Conservation (phyloP, 2,329 filamentous ascomycete species). For the Daldinia sp. region DNA sequence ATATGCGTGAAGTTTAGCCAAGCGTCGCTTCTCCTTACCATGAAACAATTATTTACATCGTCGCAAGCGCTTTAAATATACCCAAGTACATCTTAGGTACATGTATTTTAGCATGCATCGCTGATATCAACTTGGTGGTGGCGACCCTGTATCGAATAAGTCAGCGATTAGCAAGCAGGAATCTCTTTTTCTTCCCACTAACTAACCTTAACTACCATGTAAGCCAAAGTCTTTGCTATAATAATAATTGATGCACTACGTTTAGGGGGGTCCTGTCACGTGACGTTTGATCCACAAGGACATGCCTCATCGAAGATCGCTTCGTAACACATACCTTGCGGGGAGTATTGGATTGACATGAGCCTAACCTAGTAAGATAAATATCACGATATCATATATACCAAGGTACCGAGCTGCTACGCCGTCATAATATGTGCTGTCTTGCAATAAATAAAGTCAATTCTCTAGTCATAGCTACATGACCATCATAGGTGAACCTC, state of each 20-base stretch:
- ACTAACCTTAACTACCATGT: too few relatives aligned
- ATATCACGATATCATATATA: background rate
- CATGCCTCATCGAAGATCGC: too few relatives aligned
- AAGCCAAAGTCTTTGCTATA: background rate
- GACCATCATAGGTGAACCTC: conserved; percentile 33
- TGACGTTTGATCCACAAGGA: too few relatives aligned
- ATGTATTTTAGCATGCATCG: background rate
- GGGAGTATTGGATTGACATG: too few relatives aligned
- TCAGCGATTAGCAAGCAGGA: conserved; percentile 42
- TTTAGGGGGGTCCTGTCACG: too few relatives aligned
- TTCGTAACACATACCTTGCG: too few relatives aligned
- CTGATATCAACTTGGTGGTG: conserved; percentile 8
- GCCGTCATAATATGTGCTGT: background rate
- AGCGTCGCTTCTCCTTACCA: background rate
- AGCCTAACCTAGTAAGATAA: background rate
- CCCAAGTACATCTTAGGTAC: too few relatives aligned
- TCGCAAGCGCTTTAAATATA: conserved; percentile 10
- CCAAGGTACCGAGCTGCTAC: background rate
- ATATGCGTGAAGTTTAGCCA: background rate
- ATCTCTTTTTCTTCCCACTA: too few relatives aligned
- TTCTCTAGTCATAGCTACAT: conserved; percentile 38
- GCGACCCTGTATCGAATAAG: conserved; percentile 27
- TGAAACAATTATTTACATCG: conserved; percentile 4
- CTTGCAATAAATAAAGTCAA: conserved; percentile 27
- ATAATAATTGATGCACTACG: too few relatives aligned